A percentile compares a stretch with the other conserved stretches of the same genome.
phyloP scores from a whole-genome alignment of 75 land plant genomes.

The Gnetum montanum region DNA sequence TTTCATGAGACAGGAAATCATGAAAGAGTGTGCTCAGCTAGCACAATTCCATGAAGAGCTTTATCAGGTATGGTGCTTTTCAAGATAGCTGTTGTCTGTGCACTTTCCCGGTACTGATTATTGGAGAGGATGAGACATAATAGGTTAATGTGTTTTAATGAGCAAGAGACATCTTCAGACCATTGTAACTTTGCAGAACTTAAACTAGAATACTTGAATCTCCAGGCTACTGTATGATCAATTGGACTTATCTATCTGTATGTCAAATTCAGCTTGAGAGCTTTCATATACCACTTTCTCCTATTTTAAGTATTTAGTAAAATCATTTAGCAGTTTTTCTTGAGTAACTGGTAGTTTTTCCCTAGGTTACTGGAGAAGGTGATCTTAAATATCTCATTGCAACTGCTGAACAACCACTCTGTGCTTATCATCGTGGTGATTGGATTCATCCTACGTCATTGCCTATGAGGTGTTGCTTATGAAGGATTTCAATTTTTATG shows the following conservation, averaged over 20 bases:
- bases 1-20: slow-evolving; percentile 92
- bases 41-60: slow-evolving; percentile 96
- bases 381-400: slow-evolving; percentile 98
- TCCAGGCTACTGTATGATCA: too few species aligned
- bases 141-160: background rate
- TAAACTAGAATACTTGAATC: too few species aligned
- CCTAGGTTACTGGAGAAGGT: slow-evolving; percentile 95
- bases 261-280: too few species aligned
- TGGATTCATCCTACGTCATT: slow-evolving; percentile 81
- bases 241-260: too few species aligned
- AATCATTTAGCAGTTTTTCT: too few species aligned
- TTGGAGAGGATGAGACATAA: background rate
- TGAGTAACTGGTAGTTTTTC: too few species aligned
- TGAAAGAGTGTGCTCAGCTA: slow-evolving; percentile 94
- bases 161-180: background rate
- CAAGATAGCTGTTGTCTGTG: background rate
- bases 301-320: too few species aligned
- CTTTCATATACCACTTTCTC: too few species aligned
- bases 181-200: too few species aligned
- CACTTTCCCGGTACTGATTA: background rate
- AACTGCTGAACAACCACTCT: slow-evolving; percentile 90
- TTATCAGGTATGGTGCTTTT: slow-evolving; percentile 67
- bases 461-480: slow-evolving; percentile 88
- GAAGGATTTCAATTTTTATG: too few species aligned
- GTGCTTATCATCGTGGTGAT: slow-evolving; percentile 84